These are phyloP conservation scores for Xerocomus tenax DNA, from an alignment of 1,284 basidiomycete species.

Conservation along the genomic window DNA sequence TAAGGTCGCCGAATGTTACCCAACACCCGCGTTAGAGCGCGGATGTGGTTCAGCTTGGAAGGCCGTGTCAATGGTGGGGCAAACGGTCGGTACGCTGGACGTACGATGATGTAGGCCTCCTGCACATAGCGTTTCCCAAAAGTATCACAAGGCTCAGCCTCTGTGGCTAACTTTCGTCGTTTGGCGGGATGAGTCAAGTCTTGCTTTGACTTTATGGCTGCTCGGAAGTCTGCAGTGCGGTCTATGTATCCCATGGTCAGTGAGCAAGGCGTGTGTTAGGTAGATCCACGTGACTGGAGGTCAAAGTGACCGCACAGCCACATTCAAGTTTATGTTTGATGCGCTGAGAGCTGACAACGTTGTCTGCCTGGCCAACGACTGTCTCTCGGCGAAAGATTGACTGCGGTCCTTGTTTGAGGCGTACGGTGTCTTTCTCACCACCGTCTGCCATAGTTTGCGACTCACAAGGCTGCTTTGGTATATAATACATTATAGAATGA, in stretches of 20 bases:
- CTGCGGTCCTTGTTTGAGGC: constrained; percentile 67
- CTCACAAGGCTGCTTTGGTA: constrained; percentile 43
- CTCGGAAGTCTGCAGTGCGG: constrained; percentile 54
- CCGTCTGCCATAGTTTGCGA: constrained; percentile 65
- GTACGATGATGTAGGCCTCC: constrained; percentile 68
- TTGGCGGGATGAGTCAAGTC: constrained; percentile 39
- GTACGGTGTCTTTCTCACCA: constrained; percentile 43
- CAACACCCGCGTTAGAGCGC: constrained; percentile 62
- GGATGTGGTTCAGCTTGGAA: constrained; percentile 60
- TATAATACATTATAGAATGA: constrained; percentile 16
- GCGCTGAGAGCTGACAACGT: constrained; percentile 12
- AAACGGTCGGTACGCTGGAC: constrained; percentile 20
- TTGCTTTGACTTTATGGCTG: constrained; percentile 43
- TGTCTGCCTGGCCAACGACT: constrained; percentile 2
- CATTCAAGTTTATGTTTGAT: background rate
- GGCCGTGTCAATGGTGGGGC: constrained; percentile 3
- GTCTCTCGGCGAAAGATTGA: constrained; percentile 31
- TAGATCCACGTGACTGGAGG: constrained; percentile 21
- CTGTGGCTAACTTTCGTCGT: constrained; percentile 40
- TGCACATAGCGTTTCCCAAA: constrained; percentile 59
- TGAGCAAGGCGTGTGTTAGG: background rate
- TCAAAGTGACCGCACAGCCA: background rate
- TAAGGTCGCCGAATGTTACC: constrained; percentile 66
- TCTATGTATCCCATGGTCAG: constrained; percentile 42
- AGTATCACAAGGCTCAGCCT: constrained; percentile 33